Base-by-base conservation (phyloP, 108 stramenopile genomes). In the Nitzschia sp. region DNA sequence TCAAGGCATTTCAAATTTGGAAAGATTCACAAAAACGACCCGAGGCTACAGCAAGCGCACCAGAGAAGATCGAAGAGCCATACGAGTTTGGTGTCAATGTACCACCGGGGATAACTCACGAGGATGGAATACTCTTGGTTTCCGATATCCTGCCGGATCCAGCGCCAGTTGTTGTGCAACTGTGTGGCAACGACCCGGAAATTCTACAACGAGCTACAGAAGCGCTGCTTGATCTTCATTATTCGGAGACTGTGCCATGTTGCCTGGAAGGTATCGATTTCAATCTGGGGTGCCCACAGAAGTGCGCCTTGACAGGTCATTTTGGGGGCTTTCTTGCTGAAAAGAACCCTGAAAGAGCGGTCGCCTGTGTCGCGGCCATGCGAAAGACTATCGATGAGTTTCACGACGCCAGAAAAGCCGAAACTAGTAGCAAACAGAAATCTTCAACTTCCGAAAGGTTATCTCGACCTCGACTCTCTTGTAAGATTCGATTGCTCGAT, bases 311-410 rank as follows among this genome's bases (percentile, higher is more conserved):
- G 1, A 38, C 53, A 19, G 76, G 74, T 21, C 55, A 69, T 21
- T 86, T 81, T 63, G 85, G 85, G 4, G 85, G 77, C 32, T 86
- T 83, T 45, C 54, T 86, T 23, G 80, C 74, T 6, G 84, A 85
- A 55, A 70, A 55, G 11, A 28, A 82, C 45, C 73, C 74, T 4
- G 36, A 68, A 27, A 16, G 45, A 33, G 82, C 80, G 25, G 17
- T 83, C n/a, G 30, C 48, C 11, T 86, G 80, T 38, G 62, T 86
- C 23, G 31, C 45, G 6, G 66, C 73, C 8, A 83, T 86, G 85
- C 66, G 69, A 64, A 21, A 60, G 11, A 73, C 85, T 15, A 81
- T 83, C 4, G 70, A 83, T 26, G 35, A 22, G 6, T 34, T 1
- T 28, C 33, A 31, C 4, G n/a, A 1, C 22, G 34, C 9, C 4